Evolutionary conservation across 306 rosid species (phyloP).

Genomic region (Cicer cuneatum): DNA sequence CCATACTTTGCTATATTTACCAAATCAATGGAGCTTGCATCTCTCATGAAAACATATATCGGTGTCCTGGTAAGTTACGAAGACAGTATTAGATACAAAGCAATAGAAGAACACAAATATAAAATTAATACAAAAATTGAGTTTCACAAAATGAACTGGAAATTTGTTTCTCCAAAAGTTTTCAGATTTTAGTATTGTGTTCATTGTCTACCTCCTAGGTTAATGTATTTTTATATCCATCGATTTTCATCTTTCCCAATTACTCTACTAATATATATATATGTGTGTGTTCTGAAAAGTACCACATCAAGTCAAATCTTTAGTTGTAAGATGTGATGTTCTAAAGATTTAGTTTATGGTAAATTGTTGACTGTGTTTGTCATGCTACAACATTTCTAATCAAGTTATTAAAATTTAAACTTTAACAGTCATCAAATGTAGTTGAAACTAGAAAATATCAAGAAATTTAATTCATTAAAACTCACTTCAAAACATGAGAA

Average conservation of each 20-base stretch:
- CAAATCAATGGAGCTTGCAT: constrained; percentile 58
- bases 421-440: background rate
- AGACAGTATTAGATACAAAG: constrained; percentile 31
- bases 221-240: background rate
- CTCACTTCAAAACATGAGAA: constrained; percentile 89
- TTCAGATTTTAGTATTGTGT: background rate
- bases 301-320: background rate
- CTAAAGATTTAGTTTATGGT: background rate
- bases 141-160: background rate
- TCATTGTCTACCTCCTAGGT: background rate
- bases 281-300: background rate
- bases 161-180: background rate
- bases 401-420: background rate
- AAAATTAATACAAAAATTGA: background rate
- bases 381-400: background rate
- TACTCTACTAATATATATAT: background rate
- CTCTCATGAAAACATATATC: constrained; percentile 82
- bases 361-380: background rate
- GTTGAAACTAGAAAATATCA: background rate
- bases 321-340: background rate
- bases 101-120: background rate
- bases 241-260: background rate
- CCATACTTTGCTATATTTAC: constrained; percentile 87
- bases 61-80: constrained; percentile 62
- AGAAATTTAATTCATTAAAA: constrained; percentile 20